phyloP scores from a whole-genome alignment of 129 eudicot species.

The Calendula officinalis region DNA sequence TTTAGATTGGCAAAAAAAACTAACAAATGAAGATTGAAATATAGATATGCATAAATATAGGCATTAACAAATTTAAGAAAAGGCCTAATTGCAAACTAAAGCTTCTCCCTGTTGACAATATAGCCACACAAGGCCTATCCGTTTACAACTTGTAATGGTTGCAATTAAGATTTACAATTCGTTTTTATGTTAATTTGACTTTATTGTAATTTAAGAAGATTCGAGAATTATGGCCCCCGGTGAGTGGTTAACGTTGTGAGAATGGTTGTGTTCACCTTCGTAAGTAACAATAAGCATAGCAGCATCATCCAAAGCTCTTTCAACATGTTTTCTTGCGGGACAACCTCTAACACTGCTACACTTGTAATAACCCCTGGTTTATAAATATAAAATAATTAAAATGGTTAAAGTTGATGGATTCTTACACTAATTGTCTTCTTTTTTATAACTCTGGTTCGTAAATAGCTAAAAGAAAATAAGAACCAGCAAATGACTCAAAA shows the following conservation, averaged over 20 bases:
- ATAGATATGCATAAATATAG: neutral
- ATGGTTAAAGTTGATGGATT: no score
- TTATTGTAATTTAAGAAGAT: conserved; percentile 48
- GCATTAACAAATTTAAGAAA: neutral
- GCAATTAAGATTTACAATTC: conserved; percentile 14
- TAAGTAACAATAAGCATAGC: conserved; percentile 86
- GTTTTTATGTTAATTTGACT: conserved; percentile 8
- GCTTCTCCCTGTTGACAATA: conserved; percentile 9
- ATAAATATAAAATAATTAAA: no score
- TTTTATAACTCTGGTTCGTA: no score
- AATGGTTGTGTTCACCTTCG: conserved; percentile 92
- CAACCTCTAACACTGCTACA: conserved; percentile 94
- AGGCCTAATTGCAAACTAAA: conserved; percentile 9
- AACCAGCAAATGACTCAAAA: no score
- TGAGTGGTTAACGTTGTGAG: conserved; percentile 45
- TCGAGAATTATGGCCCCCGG: conserved; percentile 70
- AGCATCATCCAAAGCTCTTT: conserved; percentile 85
- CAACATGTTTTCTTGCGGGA: conserved; percentile 96
- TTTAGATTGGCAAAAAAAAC: neutral
- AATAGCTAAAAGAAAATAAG: no score
- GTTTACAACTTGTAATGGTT: conserved; percentile 6
- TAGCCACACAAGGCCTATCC: conserved; percentile 14
- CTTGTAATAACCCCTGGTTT: conserved; percentile 93
- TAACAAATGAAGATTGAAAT: neutral
- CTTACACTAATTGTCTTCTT: no score